phyloP scores from a whole-genome alignment of 192 early-diverging fungal species.

The Borealophlyctis nickersoniae region DNA sequence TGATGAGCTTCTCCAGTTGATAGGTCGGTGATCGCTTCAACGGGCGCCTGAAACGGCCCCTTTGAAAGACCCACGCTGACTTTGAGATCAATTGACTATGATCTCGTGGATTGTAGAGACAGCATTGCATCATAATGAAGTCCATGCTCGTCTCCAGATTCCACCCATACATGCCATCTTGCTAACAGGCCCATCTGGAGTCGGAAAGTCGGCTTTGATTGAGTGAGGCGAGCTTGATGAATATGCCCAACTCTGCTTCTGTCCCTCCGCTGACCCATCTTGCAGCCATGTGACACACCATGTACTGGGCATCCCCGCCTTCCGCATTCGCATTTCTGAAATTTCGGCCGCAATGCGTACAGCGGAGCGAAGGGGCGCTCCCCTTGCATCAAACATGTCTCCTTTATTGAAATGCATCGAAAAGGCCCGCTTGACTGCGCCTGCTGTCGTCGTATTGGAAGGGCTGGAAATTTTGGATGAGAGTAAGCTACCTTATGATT shows the following conservation, averaged over 20 bases:
- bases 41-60: too few relatives aligned
- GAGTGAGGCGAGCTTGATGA: slow-evolving; percentile 33
- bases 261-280: not conserved
- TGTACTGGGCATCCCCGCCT: slow-evolving; percentile 8
- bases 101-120: slow-evolving; percentile 11
- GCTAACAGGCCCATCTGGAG: slow-evolving; percentile 42
- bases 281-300: slow-evolving; percentile 8
- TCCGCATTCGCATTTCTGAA: slow-evolving; percentile 7
- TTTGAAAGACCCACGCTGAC: too few relatives aligned
- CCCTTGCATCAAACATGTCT: slow-evolving; percentile 25
- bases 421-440: slow-evolving; percentile 39
- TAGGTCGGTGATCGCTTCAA: slow-evolving; percentile 5
- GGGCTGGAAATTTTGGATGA: slow-evolving; percentile 51
- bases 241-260: slow-evolving; percentile 5
- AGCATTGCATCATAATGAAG: slow-evolving; percentile 14
- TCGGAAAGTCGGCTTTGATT: slow-evolving; percentile 43
- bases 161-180: slow-evolving; percentile 41
- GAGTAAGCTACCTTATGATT: slow-evolving; percentile 31
- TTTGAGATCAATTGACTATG: not conserved
- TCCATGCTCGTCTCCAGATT: slow-evolving; percentile 31
- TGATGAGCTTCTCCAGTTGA: slow-evolving; percentile 11
- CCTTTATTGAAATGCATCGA: slow-evolving; percentile 29
- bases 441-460: slow-evolving; percentile 48
- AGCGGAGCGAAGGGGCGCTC: not conserved
- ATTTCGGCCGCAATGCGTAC: not conserved